Percentiles rank a stretch among this genome's conserved stretches.
Conservation (phyloP, 352 stramenopile genomes). For the Pythium scleroteichum region DNA sequence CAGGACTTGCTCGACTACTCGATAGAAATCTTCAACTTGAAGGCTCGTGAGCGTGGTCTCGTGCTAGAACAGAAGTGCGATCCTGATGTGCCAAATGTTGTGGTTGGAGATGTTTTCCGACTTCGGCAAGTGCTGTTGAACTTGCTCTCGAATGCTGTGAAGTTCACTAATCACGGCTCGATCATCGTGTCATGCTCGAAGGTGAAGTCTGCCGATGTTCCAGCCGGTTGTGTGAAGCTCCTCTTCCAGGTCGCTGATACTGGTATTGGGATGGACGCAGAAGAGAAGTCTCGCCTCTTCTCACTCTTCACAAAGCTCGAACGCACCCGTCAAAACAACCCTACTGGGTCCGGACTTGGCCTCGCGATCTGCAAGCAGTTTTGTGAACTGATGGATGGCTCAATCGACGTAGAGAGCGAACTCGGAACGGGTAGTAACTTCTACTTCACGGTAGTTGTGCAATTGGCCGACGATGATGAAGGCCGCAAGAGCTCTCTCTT, state of each 20-base stretch:
- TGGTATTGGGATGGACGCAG: slow-evolving; percentile 75
- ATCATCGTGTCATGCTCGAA: slow-evolving; percentile 79
- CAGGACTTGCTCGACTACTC: slow-evolving; percentile 85
- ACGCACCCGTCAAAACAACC: slow-evolving; percentile 83
- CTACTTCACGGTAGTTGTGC: slow-evolving; percentile 80
- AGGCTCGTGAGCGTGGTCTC: slow-evolving; percentile 80
- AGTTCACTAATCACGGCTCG: slow-evolving; percentile 83
- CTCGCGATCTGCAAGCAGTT: slow-evolving; percentile 89
- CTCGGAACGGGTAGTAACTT: slow-evolving; percentile 83
- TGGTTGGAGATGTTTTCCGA: slow-evolving; percentile 78
- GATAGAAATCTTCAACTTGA: slow-evolving; percentile 90
- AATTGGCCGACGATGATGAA: slow-evolving; percentile 48
- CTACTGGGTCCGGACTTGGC: slow-evolving; percentile 80
- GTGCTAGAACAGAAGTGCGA: slow-evolving; percentile 81
- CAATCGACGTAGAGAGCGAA: slow-evolving; percentile 84
- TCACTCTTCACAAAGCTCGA: slow-evolving; percentile 84
- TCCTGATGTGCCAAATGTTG: slow-evolving; percentile 72
- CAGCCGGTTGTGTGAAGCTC: slow-evolving; percentile 66
- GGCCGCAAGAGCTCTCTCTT: slow-evolving; percentile 42
- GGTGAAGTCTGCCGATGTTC: slow-evolving; percentile 64
- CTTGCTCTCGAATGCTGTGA: slow-evolving; percentile 83
- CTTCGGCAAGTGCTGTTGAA: slow-evolving; percentile 83
- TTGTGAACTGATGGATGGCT: slow-evolving; percentile 85
- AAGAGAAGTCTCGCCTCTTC: slow-evolving; percentile 82
- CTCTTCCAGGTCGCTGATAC: slow-evolving; percentile 88